Evolutionary conservation across 139 green algal genomes (phyloP).

Genomic region (Volvox reticuliferus): DNA sequence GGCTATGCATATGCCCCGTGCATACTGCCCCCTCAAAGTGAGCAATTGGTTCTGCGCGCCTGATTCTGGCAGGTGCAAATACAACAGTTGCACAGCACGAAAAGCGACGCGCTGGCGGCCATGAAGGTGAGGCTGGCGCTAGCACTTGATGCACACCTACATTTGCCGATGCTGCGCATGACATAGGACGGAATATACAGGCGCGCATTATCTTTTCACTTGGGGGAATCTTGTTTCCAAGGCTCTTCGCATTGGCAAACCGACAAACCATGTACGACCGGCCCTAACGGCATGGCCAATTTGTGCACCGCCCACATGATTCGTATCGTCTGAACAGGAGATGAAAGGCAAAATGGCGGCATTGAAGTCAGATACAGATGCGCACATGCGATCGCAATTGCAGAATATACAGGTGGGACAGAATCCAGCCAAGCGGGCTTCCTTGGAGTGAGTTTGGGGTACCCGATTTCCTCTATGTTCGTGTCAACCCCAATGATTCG

Average conservation of each 20-base stretch:
- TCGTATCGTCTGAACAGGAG: background rate
- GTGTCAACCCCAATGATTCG: no score
- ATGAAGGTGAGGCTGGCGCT: slow-evolving; percentile 26
- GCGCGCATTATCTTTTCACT: background rate
- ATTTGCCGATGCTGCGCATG: background rate
- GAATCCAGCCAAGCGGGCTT: background rate
- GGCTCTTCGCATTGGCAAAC: no score
- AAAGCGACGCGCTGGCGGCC: slow-evolving; percentile 20
- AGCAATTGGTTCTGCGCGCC: background rate
- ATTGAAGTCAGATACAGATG: slow-evolving; percentile 10
- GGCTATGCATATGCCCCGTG: no score
- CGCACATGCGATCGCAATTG: slow-evolving; percentile 8
- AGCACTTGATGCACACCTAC: background rate
- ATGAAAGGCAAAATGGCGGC: slow-evolving; percentile 34
- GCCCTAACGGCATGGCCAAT: no score
- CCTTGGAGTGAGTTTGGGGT: no score
- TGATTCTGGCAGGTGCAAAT: slow-evolving; percentile 3
- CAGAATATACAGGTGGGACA: slow-evolving; percentile 34
- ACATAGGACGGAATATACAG: background rate
- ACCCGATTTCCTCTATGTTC: no score
- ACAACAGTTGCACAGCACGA: slow-evolving; percentile 43
- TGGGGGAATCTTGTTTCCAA: background rate
- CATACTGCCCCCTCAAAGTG: background rate
- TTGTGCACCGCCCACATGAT: no score
- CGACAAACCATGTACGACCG: no score